Evolutionary conservation across 495 filamentous ascomycete species (phyloP), one percentile per base, ranked within the genome.

Genomic region (Penicillium canariense): DNA sequence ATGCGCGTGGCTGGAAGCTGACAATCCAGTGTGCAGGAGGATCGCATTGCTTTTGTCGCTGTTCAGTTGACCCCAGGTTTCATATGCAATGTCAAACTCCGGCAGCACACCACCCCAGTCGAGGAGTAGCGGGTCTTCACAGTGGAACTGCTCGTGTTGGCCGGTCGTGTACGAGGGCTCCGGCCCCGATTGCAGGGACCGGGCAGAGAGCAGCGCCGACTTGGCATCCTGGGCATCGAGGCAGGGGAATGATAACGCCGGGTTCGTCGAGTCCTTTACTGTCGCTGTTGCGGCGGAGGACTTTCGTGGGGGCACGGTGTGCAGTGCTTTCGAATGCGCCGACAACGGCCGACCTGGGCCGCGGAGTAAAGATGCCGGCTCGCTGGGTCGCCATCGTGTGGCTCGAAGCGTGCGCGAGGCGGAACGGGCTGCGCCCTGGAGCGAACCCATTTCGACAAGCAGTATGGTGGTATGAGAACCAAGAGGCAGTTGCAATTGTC

Each of bases 111-210:
- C 94, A 48, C 95, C 94, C 85, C 95, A 97, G 66, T 99, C 95
- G 7, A 97, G 82, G 0, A 95, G 77, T 2, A 97, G 69, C 5
- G 94, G 87, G 11, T 89, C 74, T 8, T 81, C 55, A 48, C 84
- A 93, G 57, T 84, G 86, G 70, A 88, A 96, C 36, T 65, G 81
- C 56, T 86, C 79, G 55, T 95, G 93, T 9, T 82, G 77, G 49
- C 94, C 94, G 54, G 87, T 88, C 0, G 90, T 96, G 70, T 99
- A 99, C 6, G 90, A 89, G 1, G 94, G 94, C 61, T 99, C 94
- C 3, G 94, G 94, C 2, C 94, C 94, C 17, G 83, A 82, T 31
- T 79, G 79, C 11, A 88, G 77, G 2, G 90, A 90, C 43, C 83
- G 77, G 27, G 84, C 82, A 55, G 84, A 83, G 36, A 96, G 83